Evolutionary conservation across 139 green algal species (phyloP).

Genomic region (Coelastrella sp.): DNA sequence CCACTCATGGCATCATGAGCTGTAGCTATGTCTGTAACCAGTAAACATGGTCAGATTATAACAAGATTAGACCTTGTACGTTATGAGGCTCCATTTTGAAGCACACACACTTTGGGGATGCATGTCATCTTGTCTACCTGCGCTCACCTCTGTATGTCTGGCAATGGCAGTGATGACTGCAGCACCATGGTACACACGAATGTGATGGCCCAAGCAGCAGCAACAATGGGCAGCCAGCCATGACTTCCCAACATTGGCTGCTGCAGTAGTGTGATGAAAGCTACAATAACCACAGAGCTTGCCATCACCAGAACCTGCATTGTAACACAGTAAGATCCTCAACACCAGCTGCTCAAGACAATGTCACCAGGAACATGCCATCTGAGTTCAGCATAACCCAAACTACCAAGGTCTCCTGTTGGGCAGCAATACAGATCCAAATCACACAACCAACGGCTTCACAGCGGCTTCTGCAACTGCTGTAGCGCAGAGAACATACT

Average conservation of each 20-base stretch:
- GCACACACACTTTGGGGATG: background rate
- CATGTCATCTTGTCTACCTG: background rate
- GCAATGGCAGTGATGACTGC: constrained; percentile 49
- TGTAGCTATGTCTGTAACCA: too few species aligned
- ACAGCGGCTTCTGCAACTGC: background rate
- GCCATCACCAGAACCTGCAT: constrained; percentile 68
- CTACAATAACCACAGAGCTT: constrained; percentile 65
- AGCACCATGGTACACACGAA: constrained; percentile 67
- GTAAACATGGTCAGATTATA: too few species aligned
- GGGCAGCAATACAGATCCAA: too few species aligned
- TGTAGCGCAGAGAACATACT: background rate
- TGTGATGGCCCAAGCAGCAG: constrained; percentile 62
- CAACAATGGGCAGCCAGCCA: constrained; percentile 71
- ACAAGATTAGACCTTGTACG: too few species aligned
- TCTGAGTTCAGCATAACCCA: too few species aligned
- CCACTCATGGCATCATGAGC: too few species aligned
- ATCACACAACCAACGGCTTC: too few species aligned
- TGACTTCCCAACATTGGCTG: constrained; percentile 57
- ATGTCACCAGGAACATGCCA: too few species aligned
- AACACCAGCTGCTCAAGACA: background rate
- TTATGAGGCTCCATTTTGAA: background rate
- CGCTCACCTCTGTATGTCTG: constrained; percentile 33
- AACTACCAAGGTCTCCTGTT: too few species aligned
- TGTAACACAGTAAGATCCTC: background rate
- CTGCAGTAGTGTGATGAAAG: constrained; percentile 84